phyloP scores from a whole-genome alignment of 345 rosid genomes.

The Excoecaria agallocha region DNA sequence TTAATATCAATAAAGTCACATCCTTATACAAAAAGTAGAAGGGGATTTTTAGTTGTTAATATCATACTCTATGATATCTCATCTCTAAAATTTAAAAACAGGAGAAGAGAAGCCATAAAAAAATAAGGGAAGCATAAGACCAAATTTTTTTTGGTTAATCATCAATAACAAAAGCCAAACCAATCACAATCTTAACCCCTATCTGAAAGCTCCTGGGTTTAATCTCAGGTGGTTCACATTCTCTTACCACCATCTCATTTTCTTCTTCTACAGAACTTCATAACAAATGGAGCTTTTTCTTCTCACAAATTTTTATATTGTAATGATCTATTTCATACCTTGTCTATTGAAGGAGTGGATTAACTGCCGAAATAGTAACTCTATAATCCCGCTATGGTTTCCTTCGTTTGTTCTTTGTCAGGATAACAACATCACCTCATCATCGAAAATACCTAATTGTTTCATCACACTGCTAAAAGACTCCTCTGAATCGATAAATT shows the following conservation, averaged over 20 bases:
- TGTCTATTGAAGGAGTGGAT: no score
- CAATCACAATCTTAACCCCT: constrained; percentile 48
- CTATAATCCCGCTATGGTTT: no score
- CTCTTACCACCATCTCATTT: constrained; percentile 17
- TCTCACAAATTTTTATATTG: no score
- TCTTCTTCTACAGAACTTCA: constrained; percentile 28
- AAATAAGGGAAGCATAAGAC: neutral
- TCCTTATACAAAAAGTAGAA: constrained; percentile 52
- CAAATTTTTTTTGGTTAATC: constrained; percentile 29
- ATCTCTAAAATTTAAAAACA: constrained; percentile 7
- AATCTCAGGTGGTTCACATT: constrained; percentile 45
- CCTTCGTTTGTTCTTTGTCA: no score
- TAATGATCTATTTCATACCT: no score
- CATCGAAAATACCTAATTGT: no score
- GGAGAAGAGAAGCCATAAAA: neutral
- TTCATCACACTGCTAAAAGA: no score
- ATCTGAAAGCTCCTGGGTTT: constrained; percentile 42
- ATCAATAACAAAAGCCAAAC: constrained; percentile 54
- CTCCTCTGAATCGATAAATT: no score
- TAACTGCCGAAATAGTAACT: no score
- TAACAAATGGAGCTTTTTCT: no score
- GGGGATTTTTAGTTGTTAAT: constrained; percentile 29
- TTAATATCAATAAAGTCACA: constrained; percentile 35
- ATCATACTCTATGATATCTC: constrained; percentile 12
- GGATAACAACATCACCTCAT: no score